Base-by-base conservation (phyloP, 2,329 filamentous ascomycete genomes). In the Monosporascus sp. region DNA sequence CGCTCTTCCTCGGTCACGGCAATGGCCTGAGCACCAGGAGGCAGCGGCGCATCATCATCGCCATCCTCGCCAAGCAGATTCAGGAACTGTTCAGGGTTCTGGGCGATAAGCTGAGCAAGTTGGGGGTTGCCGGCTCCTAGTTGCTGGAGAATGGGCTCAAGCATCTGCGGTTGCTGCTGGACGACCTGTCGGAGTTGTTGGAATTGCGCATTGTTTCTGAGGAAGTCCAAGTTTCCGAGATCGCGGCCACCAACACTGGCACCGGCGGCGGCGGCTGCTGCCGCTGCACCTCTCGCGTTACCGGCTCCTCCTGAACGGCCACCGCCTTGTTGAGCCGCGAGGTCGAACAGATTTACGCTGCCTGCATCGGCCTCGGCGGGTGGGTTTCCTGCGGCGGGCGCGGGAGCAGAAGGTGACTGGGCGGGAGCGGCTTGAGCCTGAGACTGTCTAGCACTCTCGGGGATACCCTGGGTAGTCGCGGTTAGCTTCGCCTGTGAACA, bases 131-230 rank as follows among this genome's bases (percentile, higher is more conserved):
- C 93, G 22, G 91, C 88, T 37, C 91, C 92, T 38, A 99, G 90
- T 73, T 97, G 92, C 73, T 97, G 93, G 53, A 99, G 79, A 62
- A 99, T 97, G 7, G 94, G 93, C 77, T 99, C 94, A 22, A 99
- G 86, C 94, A 99, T 99, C 70, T 94, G 89, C 18, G 94, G 94
- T 70, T 97, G 90, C 72, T 97, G 92, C 74, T 99, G 94, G 45
- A 99, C 93, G 22, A 99, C 87, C 74, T 97, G 92, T 58, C 94
- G 88, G 55, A 99, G 83, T 74, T 99, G 94, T 75, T 97, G 94
- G 76, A 99, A 99, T 72, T 97, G 93, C 24, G 92, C 87, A 71
- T 97, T 97, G 72, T 92, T 90, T 66, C 94, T 87, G 52, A 99
- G 78, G 71, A 96, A 97, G 60, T 97, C 93, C 54, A 99, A 83